Evolutionary conservation across 2,329 filamentous ascomycete species (phyloP).

Genomic region (Pochonia chlamydosporia): DNA sequence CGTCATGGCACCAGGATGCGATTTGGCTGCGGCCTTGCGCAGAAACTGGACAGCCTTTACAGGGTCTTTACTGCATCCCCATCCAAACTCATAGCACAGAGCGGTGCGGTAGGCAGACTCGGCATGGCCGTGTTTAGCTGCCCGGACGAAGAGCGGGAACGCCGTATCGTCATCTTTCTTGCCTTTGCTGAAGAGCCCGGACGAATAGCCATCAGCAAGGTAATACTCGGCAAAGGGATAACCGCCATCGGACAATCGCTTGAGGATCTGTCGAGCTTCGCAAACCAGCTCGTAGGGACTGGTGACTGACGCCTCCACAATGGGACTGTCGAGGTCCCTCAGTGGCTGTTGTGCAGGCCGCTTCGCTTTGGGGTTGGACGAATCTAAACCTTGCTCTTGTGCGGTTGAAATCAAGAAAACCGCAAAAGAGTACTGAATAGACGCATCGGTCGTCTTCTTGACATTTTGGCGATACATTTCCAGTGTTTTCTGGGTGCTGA

Average conservation of each 20-base stretch:
- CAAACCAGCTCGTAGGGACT: slow-evolving; percentile 66
- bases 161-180: slow-evolving; percentile 88
- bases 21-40: slow-evolving; percentile 82
- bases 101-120: slow-evolving; percentile 92
- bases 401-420: slow-evolving; percentile 89
- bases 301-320: slow-evolving; percentile 38
- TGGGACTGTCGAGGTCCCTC: slow-evolving; percentile 41
- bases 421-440: slow-evolving; percentile 93
- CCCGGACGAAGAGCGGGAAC: slow-evolving; percentile 86
- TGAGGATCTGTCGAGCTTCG: slow-evolving; percentile 85
- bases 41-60: slow-evolving; percentile 93
- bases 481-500: slow-evolving; percentile 87
- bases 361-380: slow-evolving; percentile 40
- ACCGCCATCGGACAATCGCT: slow-evolving; percentile 76
- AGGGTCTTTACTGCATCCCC: slow-evolving; percentile 87
- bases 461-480: slow-evolving; percentile 97
- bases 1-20: slow-evolving; percentile 91
- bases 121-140: slow-evolving; percentile 94
- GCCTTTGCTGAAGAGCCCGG: slow-evolving; percentile 90
- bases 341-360: slow-evolving; percentile 37
- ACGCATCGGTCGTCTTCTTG: slow-evolving; percentile 89
- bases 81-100: slow-evolving; percentile 96
- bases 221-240: slow-evolving; percentile 99
- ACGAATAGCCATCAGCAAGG: slow-evolving; percentile 87
- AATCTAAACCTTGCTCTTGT: slow-evolving; percentile 63